phyloP scores from a whole-genome alignment of 495 filamentous ascomycete genomes.

The Penicillium daleae region DNA sequence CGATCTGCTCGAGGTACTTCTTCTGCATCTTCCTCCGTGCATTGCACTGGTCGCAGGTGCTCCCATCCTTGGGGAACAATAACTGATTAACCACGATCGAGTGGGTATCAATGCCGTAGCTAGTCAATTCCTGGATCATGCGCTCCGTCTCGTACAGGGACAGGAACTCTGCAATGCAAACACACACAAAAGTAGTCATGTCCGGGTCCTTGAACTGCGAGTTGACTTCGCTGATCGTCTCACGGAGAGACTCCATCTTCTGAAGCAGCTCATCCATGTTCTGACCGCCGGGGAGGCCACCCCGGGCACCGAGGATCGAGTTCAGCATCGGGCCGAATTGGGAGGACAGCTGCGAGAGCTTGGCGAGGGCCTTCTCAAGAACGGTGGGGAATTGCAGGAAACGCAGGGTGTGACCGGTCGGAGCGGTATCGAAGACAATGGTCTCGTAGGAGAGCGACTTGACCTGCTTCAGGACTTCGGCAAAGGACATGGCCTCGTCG shows the following conservation, averaged over 20 bases:
- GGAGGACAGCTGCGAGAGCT: constrained; percentile 88
- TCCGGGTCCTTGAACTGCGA: constrained; percentile 96
- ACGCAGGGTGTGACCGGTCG: constrained; percentile 97
- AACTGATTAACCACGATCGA: constrained; percentile 98
- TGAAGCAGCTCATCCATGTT: constrained; percentile 88
- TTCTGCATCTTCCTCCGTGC: constrained; percentile 97
- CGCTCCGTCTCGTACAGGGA: constrained; percentile 98
- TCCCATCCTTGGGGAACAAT: constrained; percentile 85
- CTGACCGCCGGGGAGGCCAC: constrained; percentile 87
- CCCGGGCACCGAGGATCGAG: constrained; percentile 79
- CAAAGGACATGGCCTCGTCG: constrained; percentile 99
- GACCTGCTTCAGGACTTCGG: constrained; percentile 98
- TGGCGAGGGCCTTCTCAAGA: constrained; percentile 96
- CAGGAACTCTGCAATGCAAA: constrained; percentile 97
- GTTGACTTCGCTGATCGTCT: constrained; percentile 95
- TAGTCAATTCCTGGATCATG: constrained; percentile 97
- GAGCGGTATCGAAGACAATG: constrained; percentile 98
- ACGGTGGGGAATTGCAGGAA: constrained; percentile 99
- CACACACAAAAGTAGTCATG: constrained; percentile 96
- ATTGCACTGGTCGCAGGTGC: constrained; percentile 92
- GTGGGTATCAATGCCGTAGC: constrained; percentile 94
- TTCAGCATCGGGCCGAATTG: constrained; percentile 98
- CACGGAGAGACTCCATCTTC: constrained; percentile 90
- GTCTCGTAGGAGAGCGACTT: constrained; percentile 98
- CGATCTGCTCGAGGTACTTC: constrained; percentile 98